Percentiles rank a stretch among this genome's conserved stretches.
Conservation (phyloP, 495 filamentous ascomycete species). For the Trypethelium eluteriae region DNA sequence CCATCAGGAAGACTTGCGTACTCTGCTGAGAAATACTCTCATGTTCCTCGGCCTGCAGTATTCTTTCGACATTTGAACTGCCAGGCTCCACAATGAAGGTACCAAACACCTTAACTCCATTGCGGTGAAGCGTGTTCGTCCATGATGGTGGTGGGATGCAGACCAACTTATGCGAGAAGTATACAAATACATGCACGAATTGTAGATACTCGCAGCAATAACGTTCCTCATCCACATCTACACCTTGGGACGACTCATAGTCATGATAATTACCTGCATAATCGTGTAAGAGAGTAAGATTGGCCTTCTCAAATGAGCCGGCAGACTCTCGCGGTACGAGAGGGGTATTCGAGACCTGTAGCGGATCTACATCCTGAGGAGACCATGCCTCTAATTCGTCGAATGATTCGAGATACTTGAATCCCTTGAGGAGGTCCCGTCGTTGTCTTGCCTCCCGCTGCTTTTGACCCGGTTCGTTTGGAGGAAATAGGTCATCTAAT, state of each 20-base stretch:
- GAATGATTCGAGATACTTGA: conserved; percentile 33
- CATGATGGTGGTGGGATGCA: conserved; percentile 40
- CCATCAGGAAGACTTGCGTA: conserved; percentile 28
- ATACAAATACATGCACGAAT: conserved; percentile 39
- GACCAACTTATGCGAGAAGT: conserved; percentile 42
- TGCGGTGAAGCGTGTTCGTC: conserved; percentile 42
- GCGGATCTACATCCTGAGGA: conserved; percentile 30
- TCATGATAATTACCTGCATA: conserved; percentile 41
- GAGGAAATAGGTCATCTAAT: conserved; percentile 23
- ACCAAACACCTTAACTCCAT: conserved; percentile 39
- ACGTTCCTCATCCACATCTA: conserved; percentile 23
- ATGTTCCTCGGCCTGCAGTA: conserved; percentile 12
- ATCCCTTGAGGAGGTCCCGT: conserved; percentile 29
- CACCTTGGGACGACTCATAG: conserved; percentile 32
- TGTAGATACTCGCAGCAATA: conserved; percentile 40
- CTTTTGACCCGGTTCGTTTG: conserved; percentile 5
- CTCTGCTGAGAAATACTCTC: conserved; percentile 13
- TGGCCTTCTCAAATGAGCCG: conserved; percentile 14
- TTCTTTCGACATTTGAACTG: conserved; percentile 2
- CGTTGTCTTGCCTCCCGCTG: conserved; percentile 14
- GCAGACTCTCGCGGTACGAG: conserved; percentile 27
- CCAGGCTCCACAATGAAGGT: conserved; percentile 38
- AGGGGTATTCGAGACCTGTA: conserved; percentile 39
- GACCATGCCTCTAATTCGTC: conserved; percentile 36
- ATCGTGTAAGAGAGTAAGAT: conserved; percentile 39